phyloP scores from a whole-genome alignment of 257 asterid genomes.

The Buddleja alternifolia region DNA sequence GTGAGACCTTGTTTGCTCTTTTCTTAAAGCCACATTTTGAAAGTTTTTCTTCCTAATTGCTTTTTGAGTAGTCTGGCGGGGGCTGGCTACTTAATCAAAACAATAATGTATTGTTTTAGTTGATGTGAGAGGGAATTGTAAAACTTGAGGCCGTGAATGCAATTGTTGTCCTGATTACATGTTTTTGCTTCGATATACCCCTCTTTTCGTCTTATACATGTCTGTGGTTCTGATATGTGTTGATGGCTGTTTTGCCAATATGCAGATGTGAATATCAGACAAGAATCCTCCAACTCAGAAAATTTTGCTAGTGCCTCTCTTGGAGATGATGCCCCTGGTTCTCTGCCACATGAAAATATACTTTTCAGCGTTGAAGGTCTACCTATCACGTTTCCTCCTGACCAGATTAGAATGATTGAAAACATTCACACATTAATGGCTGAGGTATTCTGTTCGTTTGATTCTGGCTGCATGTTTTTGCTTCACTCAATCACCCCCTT shows the following conservation, averaged over 20 bases:
- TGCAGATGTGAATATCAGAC: constrained; percentile 32
- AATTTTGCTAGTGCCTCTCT: constrained; percentile 33
- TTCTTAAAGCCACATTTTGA: not conserved
- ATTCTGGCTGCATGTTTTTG: constrained; percentile 24
- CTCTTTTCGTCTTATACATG: not conserved
- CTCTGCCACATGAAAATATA: constrained; percentile 52
- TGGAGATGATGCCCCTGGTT: constrained; percentile 45
- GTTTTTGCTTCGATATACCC: not conserved
- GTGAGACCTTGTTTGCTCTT: not conserved
- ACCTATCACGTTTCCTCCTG: constrained; percentile 70
- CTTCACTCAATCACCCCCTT: constrained; percentile 17
- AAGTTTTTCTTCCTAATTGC: not conserved
- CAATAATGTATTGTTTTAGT: not conserved
- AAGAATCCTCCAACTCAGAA: constrained; percentile 38
- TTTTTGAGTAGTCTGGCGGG: constrained; percentile 10
- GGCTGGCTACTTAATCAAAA: not conserved
- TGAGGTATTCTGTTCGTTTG: constrained; percentile 61
- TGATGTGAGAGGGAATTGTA: not conserved
- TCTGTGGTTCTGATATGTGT: constrained; percentile 31
- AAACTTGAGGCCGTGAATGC: not conserved
- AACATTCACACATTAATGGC: constrained; percentile 75
- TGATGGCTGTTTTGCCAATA: constrained; percentile 32
- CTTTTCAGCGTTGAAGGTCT: constrained; percentile 53
- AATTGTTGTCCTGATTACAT: not conserved
- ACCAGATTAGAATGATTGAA: constrained; percentile 81